Percentiles rank a stretch among this genome's conserved stretches.
Evolutionary conservation across 2,329 filamentous ascomycete genomes (phyloP).

Genomic region (Exophiala viscosa): DNA sequence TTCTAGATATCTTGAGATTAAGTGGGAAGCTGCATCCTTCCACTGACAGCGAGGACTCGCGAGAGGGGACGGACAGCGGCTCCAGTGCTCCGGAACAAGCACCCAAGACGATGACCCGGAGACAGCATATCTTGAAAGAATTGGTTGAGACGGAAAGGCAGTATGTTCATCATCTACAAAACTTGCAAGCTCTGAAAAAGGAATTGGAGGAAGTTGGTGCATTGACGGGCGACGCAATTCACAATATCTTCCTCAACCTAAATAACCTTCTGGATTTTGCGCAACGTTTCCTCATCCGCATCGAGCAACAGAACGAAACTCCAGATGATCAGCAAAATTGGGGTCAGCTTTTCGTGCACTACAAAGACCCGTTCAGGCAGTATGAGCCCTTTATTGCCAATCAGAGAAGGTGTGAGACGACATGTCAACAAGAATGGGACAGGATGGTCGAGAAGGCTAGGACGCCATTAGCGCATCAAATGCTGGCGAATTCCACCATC

Average conservation of each 20-base stretch:
- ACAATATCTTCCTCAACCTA: slow-evolving; percentile 94
- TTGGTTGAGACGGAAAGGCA: slow-evolving; percentile 93
- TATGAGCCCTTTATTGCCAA: slow-evolving; percentile 98
- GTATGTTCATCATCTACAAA: slow-evolving; percentile 95
- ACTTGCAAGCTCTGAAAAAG: slow-evolving; percentile 87
- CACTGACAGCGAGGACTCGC: slow-evolving; percentile 39
- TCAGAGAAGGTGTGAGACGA: slow-evolving; percentile 80
- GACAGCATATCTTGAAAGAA: slow-evolving; percentile 87
- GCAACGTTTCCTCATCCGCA: slow-evolving; percentile 86
- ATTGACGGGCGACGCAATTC: slow-evolving; percentile 82
- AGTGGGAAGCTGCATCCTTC: slow-evolving; percentile 66
- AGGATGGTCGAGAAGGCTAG: slow-evolving; percentile 69
- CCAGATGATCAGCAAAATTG: slow-evolving; percentile 76
- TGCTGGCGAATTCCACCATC: slow-evolving; percentile 82
- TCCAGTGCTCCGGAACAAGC: slow-evolving; percentile 32
- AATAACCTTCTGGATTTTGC: slow-evolving; percentile 95
- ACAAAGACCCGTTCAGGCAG: slow-evolving; percentile 83
- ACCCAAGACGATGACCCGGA: slow-evolving; percentile 58
- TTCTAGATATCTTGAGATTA: slow-evolving; percentile 79
- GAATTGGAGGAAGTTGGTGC: slow-evolving; percentile 81
- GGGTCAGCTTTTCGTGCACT: slow-evolving; percentile 84
- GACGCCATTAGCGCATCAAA: slow-evolving; percentile 64
- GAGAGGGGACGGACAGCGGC: slow-evolving; percentile 45
- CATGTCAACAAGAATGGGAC: slow-evolving; percentile 81
- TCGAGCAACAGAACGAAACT: slow-evolving; percentile 91